Percentiles rank a stretch among this genome's conserved stretches.
These are phyloP conservation scores for Hyphodiscus hymeniophilus DNA, from an alignment of 495 filamentous ascomycete species.

Conservation along the genomic window DNA sequence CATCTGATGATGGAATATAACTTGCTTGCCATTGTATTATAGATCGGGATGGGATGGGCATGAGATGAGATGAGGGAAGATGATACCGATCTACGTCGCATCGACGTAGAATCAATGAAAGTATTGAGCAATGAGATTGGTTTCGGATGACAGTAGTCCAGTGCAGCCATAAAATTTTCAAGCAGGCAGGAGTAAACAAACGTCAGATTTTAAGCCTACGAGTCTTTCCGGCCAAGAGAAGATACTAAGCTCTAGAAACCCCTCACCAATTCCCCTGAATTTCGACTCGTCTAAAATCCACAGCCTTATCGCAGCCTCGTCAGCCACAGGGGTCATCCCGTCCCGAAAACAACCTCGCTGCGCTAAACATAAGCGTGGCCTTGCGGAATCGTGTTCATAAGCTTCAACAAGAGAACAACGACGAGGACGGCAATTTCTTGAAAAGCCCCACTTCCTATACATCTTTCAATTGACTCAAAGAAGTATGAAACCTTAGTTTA, in stretches of 20 bases:
- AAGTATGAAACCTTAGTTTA: constrained; percentile 1
- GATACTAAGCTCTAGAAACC: too few species aligned
- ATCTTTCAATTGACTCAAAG: constrained; percentile 1
- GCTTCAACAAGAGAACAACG: constrained; percentile 2
- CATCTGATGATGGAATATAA: constrained; percentile 11
- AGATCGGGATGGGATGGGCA: constrained; percentile 7
- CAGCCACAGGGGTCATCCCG: constrained; percentile 5
- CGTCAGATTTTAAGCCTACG: too few species aligned
- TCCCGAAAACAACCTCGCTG: too few species aligned
- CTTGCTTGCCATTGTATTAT: constrained; percentile 18
- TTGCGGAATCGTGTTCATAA: constrained; percentile 23
- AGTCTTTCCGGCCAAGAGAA: too few species aligned
- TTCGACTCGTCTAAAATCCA: too few species aligned
- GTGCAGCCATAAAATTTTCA: too few species aligned
- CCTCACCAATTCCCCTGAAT: too few species aligned
- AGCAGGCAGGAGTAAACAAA: too few species aligned
- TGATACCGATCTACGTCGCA: constrained; percentile 12
- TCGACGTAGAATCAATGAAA: constrained; percentile 13
- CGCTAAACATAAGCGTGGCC: constrained; percentile 6
- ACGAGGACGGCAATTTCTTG: not conserved
- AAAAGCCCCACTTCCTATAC: constrained; percentile 9
- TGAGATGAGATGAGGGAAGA: constrained; percentile 12
- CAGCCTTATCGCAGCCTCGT: constrained; percentile 8
- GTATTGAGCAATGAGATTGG: not conserved
- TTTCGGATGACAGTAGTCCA: too few species aligned